Base-by-base conservation (phyloP, 2,329 filamentous ascomycete genomes). In the Emergomyces pasteurianus region DNA sequence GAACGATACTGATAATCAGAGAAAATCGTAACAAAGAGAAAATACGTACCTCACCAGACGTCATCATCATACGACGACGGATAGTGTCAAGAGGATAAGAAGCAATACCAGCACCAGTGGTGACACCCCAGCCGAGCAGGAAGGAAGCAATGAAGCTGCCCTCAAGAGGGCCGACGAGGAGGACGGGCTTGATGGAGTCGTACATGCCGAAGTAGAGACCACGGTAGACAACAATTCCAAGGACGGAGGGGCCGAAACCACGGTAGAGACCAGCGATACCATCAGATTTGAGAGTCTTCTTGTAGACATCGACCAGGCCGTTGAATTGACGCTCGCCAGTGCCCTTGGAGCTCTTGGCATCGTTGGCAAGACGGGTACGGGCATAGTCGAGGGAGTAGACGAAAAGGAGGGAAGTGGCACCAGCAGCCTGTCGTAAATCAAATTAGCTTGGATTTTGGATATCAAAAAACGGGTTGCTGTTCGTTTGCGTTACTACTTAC, bases 51-150 rank as follows among this genome's bases (percentile, higher is more conserved):
- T 87, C 84, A 80, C 84, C 84, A 70, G 85, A 87, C 74, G 94
- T 99, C 94, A 99, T 99, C 94, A 99, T 99, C 94, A 99, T 99
- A 84, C 94, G 94, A 87, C 94, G 92, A 86, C 94, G 94, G 85
- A 99, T 91, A 77, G 94, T 99, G 82, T 99, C 94, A 78, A 99
- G 91, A 83, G 94, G 94, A 86, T 99, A 99, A 76, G 94, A 97
- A 82, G 94, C 94, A 80, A 99, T 96, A 95, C 94, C 94, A 81
- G 94, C 94, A 95, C 89, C 94, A 79, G 94, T 99, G 83, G 94
- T 99, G 86, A 99, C 94, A 81, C 84, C 83, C 94, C 94, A 99
- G 78, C 94, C 94, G 81, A 99, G 94, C 77, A 85, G 76, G 91
- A 99, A 99, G 71, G 94, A 99, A 79, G 94, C 94, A 75, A 99